A percentile compares a stretch with the other conserved stretches of the same genome.
Evolutionary conservation across 768 basidiomycete genomes (phyloP).

Genomic region (Termitomyces titanicus): DNA sequence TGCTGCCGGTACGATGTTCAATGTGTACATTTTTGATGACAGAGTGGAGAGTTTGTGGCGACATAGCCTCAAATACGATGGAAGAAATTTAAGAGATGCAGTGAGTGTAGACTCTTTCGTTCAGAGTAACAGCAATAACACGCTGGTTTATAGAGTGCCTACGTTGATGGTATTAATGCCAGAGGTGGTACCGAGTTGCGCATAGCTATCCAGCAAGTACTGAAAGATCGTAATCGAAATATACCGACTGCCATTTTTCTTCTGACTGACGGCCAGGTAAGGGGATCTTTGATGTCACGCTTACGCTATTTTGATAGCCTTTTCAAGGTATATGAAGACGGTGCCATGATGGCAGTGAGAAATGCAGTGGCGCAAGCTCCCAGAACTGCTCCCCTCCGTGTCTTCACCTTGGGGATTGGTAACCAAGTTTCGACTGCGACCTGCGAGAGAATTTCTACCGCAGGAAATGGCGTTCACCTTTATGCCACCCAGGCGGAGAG

Average conservation of each 20-base stretch:
- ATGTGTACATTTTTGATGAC: slow-evolving; percentile 54
- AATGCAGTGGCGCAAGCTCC: slow-evolving; percentile 29
- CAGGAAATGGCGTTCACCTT: slow-evolving; percentile 48
- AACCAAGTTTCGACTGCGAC: slow-evolving; percentile 42
- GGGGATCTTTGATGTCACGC: slow-evolving; percentile 1
- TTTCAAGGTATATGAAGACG: slow-evolving; percentile 19
- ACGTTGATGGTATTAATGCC: slow-evolving; percentile 37
- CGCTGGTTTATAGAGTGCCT: slow-evolving; percentile 27
- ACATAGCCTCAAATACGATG: slow-evolving; percentile 27
- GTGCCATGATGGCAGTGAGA: slow-evolving; percentile 20
- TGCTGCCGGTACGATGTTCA: slow-evolving; percentile 39
- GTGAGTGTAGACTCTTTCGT: slow-evolving; percentile 23
- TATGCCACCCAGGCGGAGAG: slow-evolving; percentile 43
- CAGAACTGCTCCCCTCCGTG: slow-evolving; percentile 33
- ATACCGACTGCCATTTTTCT: slow-evolving; percentile 50
- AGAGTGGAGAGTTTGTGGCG: slow-evolving; percentile 29
- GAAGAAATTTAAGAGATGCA: slow-evolving; percentile 30
- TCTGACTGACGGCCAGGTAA: slow-evolving; percentile 54
- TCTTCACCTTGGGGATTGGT: slow-evolving; percentile 62
- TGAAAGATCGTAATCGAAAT: slow-evolving; percentile 27
- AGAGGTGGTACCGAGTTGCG: slow-evolving; percentile 52
- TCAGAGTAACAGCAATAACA: not conserved
- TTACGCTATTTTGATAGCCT: not conserved
- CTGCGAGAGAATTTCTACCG: slow-evolving; percentile 50
- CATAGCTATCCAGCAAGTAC: slow-evolving; percentile 34